Base-by-base conservation (phyloP, 2,329 filamentous ascomycete species). In the Hypoxylon sp. region DNA sequence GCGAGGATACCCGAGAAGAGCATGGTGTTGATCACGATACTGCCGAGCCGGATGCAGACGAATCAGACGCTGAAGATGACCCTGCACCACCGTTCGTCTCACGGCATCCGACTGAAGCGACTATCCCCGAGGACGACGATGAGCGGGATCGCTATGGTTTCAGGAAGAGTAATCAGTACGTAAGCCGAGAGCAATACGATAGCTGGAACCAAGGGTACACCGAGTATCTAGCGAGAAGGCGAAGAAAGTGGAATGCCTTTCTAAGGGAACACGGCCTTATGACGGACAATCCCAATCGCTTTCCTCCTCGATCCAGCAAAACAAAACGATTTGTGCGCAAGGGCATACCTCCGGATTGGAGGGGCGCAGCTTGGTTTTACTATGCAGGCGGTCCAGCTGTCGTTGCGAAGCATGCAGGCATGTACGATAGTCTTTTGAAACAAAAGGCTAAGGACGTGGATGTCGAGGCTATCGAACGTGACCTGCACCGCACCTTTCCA, bases 341-440 rank as follows among this genome's bases (percentile, higher is more conserved):
- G 78, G 95, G 95, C 14, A 95, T 97, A 52, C 95, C 95, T 2
- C 93, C 94, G 0, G 93, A 97, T 70, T 97, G 94, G 89, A 88
- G 95, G 74, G 95, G 95, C n/a, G 91, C 92, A 5, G 95, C 95
- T 47, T 98, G 95, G 95, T 98, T 97, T 78, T 97, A 92, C 81
- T 98, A 97, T 76, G 93, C 94, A 9, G 93, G 93, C 19, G 95
- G 95, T 1, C 93, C 93, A 23, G 88, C 90, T 47, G 91, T 93
- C 70, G 78, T 97, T 64, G 87, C 88, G 54, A 90, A 92, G 74
- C 87, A 96, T 72, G 86, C 88, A 4, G 92, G 92, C 0, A 81
- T 95, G 14, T 98, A 97, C 76, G 86, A 89, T 55, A 84, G 88
- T 55, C 81, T 96, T 39, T 82, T 96, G 30, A 82, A 85, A 59